phyloP scores from a whole-genome alignment of 805 yeast genomes.

The Hanseniaspora jakobsenii region DNA sequence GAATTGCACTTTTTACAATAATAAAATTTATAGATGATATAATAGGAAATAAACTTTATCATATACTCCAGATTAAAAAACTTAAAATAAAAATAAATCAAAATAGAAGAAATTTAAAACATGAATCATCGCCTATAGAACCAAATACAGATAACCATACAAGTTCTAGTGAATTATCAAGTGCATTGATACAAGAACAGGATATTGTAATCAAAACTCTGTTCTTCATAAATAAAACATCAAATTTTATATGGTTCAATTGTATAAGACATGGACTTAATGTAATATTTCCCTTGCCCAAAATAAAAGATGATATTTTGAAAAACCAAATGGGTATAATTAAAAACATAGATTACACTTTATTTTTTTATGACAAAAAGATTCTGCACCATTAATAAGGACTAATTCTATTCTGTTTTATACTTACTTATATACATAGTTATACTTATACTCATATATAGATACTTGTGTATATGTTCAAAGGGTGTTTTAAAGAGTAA shows the following conservation, averaged over 20 bases:
- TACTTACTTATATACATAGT: too few species aligned
- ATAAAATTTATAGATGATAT: background rate
- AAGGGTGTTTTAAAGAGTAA: too few species aligned
- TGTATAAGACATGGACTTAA: conserved; percentile 8
- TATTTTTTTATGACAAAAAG: too few species aligned
- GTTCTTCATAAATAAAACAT: background rate
- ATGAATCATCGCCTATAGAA: too few species aligned
- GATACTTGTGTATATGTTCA: too few species aligned
- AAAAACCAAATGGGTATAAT: conserved; percentile 1
- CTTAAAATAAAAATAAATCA: background rate
- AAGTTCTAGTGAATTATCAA: background rate
- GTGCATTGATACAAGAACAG: background rate
- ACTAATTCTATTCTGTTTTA: too few species aligned
- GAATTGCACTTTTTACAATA: background rate
- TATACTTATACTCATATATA: too few species aligned
- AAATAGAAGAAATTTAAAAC: too few species aligned
- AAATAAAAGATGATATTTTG: background rate
- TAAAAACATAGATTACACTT: background rate
- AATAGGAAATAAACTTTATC: conserved; percentile 1
- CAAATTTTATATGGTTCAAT: conserved; percentile 3
- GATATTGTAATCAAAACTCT: background rate
- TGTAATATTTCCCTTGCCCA: background rate
- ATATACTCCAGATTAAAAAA: background rate
- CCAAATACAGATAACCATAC: too few species aligned
- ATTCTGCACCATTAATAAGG: too few species aligned